These are phyloP conservation scores for Populus deltoides DNA, from an alignment of 345 rosid species.

Conservation along the genomic window DNA sequence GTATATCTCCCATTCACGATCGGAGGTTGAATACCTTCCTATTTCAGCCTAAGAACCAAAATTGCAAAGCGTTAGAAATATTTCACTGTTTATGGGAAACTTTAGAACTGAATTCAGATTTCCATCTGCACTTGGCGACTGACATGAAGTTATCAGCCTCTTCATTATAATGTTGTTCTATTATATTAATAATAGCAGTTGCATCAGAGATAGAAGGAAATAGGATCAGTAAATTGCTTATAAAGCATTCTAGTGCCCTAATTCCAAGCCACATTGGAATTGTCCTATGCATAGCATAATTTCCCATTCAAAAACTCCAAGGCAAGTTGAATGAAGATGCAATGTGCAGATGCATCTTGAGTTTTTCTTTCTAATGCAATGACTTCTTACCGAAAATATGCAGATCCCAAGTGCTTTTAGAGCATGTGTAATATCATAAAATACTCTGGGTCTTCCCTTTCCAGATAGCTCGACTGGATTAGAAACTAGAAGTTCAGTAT, in stretches of 20 bases:
- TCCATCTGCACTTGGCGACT: neutral
- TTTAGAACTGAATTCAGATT: slow-evolving; percentile 7
- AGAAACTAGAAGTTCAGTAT: slow-evolving; percentile 75
- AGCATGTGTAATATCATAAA: slow-evolving; percentile 75
- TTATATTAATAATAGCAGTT: too few relatives aligned
- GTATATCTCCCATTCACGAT: slow-evolving; percentile 85
- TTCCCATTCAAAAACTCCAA: neutral
- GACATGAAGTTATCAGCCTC: neutral
- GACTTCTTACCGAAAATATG: slow-evolving; percentile 65
- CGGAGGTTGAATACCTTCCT: slow-evolving; percentile 56
- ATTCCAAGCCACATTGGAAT: too few relatives aligned
- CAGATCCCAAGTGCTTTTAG: slow-evolving; percentile 70
- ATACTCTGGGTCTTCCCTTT: slow-evolving; percentile 78
- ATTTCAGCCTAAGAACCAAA: slow-evolving; percentile 65
- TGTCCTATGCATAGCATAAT: neutral
- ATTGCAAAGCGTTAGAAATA: slow-evolving; percentile 3
- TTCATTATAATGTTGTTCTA: neutral
- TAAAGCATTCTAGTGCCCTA: neutral
- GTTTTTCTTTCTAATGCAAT: neutral
- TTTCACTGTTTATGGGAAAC: neutral
- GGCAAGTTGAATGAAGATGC: neutral
- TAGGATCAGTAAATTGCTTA: neutral
- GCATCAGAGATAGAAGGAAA: neutral
- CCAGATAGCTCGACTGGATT: slow-evolving; percentile 88
- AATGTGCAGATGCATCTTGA: slow-evolving; percentile 6